Conservation (phyloP, 2,329 filamentous ascomycete genomes). For the Hortaea sp. region DNA sequence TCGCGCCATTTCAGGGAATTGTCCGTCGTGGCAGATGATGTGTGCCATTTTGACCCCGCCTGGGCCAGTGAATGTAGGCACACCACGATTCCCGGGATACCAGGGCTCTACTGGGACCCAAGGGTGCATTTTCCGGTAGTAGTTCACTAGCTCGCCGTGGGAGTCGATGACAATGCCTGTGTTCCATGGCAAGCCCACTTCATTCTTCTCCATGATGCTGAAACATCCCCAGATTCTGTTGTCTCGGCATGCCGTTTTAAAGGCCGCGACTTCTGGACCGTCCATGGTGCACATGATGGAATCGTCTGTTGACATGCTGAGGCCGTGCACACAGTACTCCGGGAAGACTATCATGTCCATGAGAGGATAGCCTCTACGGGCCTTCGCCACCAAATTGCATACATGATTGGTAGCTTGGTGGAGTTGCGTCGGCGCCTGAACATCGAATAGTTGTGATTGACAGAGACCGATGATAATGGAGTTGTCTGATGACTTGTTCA, state of each 20-base stretch:
- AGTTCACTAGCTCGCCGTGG: conserved; percentile 15
- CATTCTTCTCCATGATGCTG: conserved; percentile 22
- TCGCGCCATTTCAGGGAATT: conserved; percentile 21
- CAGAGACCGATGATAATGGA: conserved; percentile 13
- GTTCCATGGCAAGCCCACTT: conserved; percentile 18
- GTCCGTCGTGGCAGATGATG: conserved; percentile 21
- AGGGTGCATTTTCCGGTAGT: conserved; percentile 20
- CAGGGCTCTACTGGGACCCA: conserved; percentile 12
- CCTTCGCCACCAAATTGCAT: conserved; percentile 10
- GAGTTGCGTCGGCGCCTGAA: conserved; percentile 9
- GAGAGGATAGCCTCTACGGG: conserved; percentile 12
- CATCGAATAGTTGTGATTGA: conserved; percentile 15
- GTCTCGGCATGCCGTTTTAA: conserved; percentile 16
- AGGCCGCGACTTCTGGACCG: conserved; percentile 20
- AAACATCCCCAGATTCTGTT: conserved; percentile 22
- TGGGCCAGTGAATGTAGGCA: conserved; percentile 15
- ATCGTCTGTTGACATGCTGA: conserved; percentile 18
- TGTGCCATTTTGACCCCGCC: conserved; percentile 15
- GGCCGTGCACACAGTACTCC: conserved; percentile 22
- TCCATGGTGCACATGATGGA: conserved; percentile 21
- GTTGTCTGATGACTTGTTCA: conserved; percentile 12
- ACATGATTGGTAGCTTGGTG: conserved; percentile 11
- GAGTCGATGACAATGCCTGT: conserved; percentile 15
- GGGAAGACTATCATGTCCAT: conserved; percentile 22
- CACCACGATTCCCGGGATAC: conserved; percentile 17